phyloP scores from a whole-genome alignment of 179 eudicot genomes.

The Beta lomatogona region DNA sequence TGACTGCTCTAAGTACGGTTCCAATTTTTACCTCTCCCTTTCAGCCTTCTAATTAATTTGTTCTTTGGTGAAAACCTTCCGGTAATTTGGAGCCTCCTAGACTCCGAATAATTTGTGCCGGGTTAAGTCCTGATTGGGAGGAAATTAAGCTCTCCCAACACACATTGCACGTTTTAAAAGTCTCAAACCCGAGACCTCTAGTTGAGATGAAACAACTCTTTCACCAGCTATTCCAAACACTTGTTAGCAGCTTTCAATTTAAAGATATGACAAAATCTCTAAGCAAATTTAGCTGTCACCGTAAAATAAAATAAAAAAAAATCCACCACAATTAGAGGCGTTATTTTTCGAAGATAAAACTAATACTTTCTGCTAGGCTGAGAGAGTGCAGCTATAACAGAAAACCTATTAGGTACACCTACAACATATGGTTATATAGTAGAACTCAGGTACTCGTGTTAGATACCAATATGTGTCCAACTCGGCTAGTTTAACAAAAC shows the following conservation, averaged over 20 bases:
- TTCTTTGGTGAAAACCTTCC: neutral
- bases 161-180: no score
- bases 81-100: no score
- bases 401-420: neutral
- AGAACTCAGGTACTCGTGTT: no score
- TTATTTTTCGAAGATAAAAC: neutral
- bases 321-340: neutral
- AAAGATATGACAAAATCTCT: neutral
- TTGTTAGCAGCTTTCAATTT: neutral
- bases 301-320: neutral
- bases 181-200: no score
- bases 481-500: no score
- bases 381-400: neutral
- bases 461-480: no score
- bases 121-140: no score
- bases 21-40: neutral
- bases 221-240: no score
- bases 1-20: conserved; percentile 58
- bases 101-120: neutral
- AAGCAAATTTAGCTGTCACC: neutral
- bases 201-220: no score
- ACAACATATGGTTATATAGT: no score
- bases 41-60: neutral
- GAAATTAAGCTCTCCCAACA: no score
- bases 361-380: neutral